Base-by-base conservation (phyloP, 768 basidiomycete genomes). In the Leccinum aurantiacum region DNA sequence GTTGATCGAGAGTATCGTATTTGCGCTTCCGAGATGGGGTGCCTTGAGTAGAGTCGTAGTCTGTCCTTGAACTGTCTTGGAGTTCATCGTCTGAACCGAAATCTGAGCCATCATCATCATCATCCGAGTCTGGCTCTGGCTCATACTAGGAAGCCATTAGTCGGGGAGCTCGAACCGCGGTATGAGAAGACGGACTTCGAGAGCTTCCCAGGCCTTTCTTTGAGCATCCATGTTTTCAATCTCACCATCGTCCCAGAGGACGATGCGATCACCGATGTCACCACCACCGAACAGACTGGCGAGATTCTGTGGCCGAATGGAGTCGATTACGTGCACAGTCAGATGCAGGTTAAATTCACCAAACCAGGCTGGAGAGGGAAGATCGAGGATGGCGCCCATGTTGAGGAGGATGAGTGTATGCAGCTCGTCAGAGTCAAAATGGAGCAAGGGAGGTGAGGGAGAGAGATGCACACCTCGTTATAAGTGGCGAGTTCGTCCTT, bases 221-320 rank as follows among this genome's bases (percentile, higher is more conserved):
- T 93, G 88, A 48, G 89, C 84, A 38, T 78, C 77, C 65, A 96
- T 77, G 58, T 80, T 80, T 58, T 87, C 86, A 2, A 86, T 88
- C 17, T 84, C 87, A 4, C 93, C 93, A 67, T 96, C 95, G 63
- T 95, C 93, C 97, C 97, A 99, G 0, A 98, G 81, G 31, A 96
- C 78, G 19, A 98, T 85, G 54, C 89, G 79, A 62, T 90, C 86
- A 13, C 82, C 83, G 54, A 83, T 83, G 65, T 84, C 81, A 25
- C 86, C 86, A 47, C 79, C 81, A 53, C 83, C 85, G 72, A 96
- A 98, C 22, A 98, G 76, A 77, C 88, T 97, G 47, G 86, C 80
- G 68, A 98, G 78, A 74, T 95, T 94, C 69, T 91, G 86, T 17
- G 97, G 97, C 54, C 97, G 84, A 19, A 88, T 85, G 3, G 96